Percentiles rank a stretch among this genome's conserved stretches.
Conservation (phyloP, 306 rosid species). For the Argentina anserina region DNA sequence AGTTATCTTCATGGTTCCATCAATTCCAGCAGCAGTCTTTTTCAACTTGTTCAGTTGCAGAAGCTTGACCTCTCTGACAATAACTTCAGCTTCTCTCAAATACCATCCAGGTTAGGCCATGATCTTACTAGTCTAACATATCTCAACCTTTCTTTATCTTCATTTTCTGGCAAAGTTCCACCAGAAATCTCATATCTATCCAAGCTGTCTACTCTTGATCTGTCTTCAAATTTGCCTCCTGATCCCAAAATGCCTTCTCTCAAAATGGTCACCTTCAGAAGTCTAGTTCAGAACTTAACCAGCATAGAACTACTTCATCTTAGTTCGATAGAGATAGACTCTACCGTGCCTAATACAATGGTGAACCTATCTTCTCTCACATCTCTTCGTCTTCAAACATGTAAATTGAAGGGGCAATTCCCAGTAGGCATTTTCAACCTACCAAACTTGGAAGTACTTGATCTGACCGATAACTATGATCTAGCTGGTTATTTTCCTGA, state of each 20-base stretch:
- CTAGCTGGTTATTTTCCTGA: slow-evolving; percentile 35
- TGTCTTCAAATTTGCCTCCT: not conserved
- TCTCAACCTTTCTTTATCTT: not conserved
- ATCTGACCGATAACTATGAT: not conserved
- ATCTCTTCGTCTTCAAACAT: accelerated
- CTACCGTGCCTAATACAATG: slow-evolving; percentile 5
- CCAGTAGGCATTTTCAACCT: slow-evolving; percentile 9
- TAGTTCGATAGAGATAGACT: not conserved
- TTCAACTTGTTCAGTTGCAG: slow-evolving; percentile 10
- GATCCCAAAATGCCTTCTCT: not conserved
- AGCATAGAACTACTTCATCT: slow-evolving; percentile 12
- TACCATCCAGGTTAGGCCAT: slow-evolving; percentile 10
- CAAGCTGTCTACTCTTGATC: not conserved
- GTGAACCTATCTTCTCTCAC: slow-evolving; percentile 28
- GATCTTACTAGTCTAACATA: not conserved
- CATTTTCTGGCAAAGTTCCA: slow-evolving; percentile 8
- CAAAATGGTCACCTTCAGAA: not conserved
- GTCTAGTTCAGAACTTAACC: slow-evolving; percentile 10
- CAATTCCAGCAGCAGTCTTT: slow-evolving; percentile 16
- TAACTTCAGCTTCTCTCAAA: slow-evolving; percentile 21
- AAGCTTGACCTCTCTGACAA: slow-evolving; percentile 23
- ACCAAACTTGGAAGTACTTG: slow-evolving; percentile 15
- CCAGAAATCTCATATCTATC: not conserved
- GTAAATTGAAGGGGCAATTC: slow-evolving; percentile 10
- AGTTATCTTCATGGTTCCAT: slow-evolving; percentile 19